Percentiles rank a stretch among this genome's conserved stretches.
Evolutionary conservation across 129 eudicot genomes (phyloP).

Genomic region (Scalesia atractyloides): DNA sequence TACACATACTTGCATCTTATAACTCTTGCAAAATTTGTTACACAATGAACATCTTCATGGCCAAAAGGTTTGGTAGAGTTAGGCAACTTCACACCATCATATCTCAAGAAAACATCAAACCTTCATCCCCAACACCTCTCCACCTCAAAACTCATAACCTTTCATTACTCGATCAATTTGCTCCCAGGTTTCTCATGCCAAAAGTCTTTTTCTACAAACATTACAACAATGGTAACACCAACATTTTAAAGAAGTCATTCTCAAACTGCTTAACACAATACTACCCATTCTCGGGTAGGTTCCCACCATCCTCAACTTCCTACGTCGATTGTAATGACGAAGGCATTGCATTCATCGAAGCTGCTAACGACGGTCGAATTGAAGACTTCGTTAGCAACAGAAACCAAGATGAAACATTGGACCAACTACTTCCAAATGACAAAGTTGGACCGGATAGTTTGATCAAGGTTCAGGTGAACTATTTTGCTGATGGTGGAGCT

Average conservation of each 20-base stretch:
- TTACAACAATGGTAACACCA: not conserved
- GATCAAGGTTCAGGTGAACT: not conserved
- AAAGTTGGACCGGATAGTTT: not conserved
- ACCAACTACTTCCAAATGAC: not conserved
- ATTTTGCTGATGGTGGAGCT: not conserved
- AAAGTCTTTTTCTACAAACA: constrained; percentile 15
- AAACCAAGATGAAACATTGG: constrained; percentile 3
- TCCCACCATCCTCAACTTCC: not conserved
- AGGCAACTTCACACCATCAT: constrained; percentile 16
- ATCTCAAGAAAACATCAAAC: constrained; percentile 17
- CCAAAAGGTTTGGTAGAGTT: not conserved
- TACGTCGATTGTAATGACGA: constrained; percentile 8
- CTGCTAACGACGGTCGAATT: not conserved
- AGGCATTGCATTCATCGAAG: constrained; percentile 18
- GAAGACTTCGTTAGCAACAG: not conserved
- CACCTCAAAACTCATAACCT: constrained; percentile 25
- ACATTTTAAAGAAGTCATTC: constrained; percentile 12
- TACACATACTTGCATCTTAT: not conserved
- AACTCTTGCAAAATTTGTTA: not conserved
- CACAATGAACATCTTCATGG: not conserved
- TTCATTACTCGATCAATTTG: constrained; percentile 7
- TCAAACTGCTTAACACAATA: constrained; percentile 24
- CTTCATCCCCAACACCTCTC: constrained; percentile 25
- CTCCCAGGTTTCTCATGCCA: constrained; percentile 9
- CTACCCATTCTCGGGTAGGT: constrained; percentile 30